These are phyloP conservation scores for Hemerocallis citrina DNA, from an alignment of 106 monocot genomes.

Conservation along the genomic window DNA sequence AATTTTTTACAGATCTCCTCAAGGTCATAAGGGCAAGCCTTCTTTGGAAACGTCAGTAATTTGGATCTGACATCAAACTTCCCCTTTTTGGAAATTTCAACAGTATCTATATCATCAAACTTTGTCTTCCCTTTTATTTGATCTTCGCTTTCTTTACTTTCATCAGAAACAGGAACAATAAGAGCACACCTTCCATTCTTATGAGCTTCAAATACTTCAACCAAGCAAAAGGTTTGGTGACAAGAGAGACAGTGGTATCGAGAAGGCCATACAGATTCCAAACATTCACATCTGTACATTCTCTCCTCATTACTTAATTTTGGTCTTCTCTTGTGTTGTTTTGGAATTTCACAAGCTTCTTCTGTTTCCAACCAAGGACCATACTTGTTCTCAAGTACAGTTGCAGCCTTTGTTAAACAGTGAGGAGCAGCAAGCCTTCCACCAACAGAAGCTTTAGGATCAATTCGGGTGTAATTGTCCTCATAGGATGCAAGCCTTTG, in stretches of 20 bases:
- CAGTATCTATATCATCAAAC: conserved; percentile 17
- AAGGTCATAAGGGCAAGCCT: conserved; percentile 62
- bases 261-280: conserved; percentile 91
- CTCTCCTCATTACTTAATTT: conserved; percentile 53
- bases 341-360: conserved; percentile 36
- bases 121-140: conserved; percentile 28
- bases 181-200: conserved; percentile 51
- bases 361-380: conserved; percentile 68
- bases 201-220: conserved; percentile 54
- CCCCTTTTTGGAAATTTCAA: conserved; percentile 17
- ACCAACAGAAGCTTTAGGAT: conserved; percentile 15
- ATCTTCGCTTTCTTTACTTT: conserved; percentile 42
- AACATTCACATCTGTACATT: conserved; percentile 86
- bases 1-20: conserved; percentile 63
- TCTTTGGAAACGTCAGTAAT: conserved; percentile 27
- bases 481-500: conserved; percentile 29
- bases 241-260: conserved; percentile 74
- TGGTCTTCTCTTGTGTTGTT: conserved; percentile 47
- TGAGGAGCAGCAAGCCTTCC: conserved; percentile 12
- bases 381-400: conserved; percentile 58
- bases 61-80: conserved; percentile 28
- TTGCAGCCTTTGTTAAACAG: conserved; percentile 45
- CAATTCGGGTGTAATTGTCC: conserved; percentile 12
- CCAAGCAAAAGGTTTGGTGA: conserved; percentile 58
- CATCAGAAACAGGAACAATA: conserved; percentile 24